Evolutionary conservation across 371 early-diverging fungal genomes (phyloP).

Genomic region (Actinomortierella ambigua): DNA sequence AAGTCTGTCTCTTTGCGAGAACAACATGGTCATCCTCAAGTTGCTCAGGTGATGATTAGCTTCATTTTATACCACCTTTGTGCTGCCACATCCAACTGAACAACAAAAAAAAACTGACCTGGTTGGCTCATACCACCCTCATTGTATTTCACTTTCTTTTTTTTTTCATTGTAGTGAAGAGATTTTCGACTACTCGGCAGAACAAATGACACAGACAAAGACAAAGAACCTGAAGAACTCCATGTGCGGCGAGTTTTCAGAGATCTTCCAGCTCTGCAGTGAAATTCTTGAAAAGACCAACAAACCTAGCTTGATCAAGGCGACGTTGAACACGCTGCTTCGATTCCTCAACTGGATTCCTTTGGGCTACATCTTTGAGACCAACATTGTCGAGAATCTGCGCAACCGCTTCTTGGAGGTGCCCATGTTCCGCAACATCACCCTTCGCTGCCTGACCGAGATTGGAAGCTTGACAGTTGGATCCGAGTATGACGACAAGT

Average conservation of each 20-base stretch:
- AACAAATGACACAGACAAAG: constrained; percentile 97
- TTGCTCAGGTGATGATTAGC: constrained; percentile 74
- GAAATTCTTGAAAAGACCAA: constrained; percentile 94
- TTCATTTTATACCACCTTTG: background rate
- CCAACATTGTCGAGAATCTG: constrained; percentile 87
- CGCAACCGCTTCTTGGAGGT: constrained; percentile 81
- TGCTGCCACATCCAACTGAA: too few relatives aligned
- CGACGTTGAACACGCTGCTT: constrained; percentile 92
- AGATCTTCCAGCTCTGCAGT: constrained; percentile 95
- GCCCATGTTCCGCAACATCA: constrained; percentile 88
- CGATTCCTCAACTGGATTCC: constrained; percentile 98
- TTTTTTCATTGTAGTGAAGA: constrained; percentile 80
- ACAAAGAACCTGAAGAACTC: constrained; percentile 91
- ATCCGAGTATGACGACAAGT: constrained; percentile 79
- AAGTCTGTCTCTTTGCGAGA: constrained; percentile 94
- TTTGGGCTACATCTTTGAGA: constrained; percentile 96
- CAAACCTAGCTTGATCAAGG: constrained; percentile 86
- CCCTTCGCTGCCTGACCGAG: constrained; percentile 94
- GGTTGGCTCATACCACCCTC: too few relatives aligned
- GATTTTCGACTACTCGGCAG: constrained; percentile 97
- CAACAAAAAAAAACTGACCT: too few relatives aligned
- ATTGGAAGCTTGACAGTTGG: constrained; percentile 84
- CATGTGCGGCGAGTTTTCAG: constrained; percentile 95
- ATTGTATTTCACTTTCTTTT: background rate
- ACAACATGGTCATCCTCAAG: constrained; percentile 99